Conservation (phyloP, 257 asterid species). For the Scutellaria minor region DNA sequence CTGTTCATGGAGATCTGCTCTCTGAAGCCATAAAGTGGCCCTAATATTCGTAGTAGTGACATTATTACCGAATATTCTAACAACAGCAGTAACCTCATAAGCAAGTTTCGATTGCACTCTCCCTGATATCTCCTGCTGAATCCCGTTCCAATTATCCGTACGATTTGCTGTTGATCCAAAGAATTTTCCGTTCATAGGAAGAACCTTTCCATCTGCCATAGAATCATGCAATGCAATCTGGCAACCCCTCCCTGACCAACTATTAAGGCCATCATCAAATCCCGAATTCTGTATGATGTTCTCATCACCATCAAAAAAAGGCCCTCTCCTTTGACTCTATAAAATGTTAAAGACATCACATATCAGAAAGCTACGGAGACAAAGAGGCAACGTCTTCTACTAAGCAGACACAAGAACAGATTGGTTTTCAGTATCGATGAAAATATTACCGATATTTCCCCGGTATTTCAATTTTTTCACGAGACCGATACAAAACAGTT, state of each 20-base stretch:
- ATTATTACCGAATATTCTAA: slow-evolving; percentile 63
- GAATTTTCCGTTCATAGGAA: slow-evolving; percentile 63
- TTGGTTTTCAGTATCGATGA: not conserved
- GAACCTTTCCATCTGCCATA: slow-evolving; percentile 66
- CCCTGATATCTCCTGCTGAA: slow-evolving; percentile 83
- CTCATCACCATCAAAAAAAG: slow-evolving; percentile 50
- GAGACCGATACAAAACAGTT: too few relatives aligned
- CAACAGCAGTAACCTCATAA: slow-evolving; percentile 67
- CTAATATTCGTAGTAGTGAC: slow-evolving; percentile 54
- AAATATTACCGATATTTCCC: too few relatives aligned
- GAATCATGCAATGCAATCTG: slow-evolving; percentile 62
- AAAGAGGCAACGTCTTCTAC: not conserved
- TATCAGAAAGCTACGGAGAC: not conserved
- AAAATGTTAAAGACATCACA: slow-evolving; percentile 29
- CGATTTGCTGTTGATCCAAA: slow-evolving; percentile 75
- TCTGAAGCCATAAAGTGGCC: slow-evolving; percentile 68
- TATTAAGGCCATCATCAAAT: slow-evolving; percentile 69
- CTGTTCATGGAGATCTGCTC: slow-evolving; percentile 67
- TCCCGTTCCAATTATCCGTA: slow-evolving; percentile 78
- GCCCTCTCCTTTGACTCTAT: slow-evolving; percentile 41
- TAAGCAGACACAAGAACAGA: not conserved
- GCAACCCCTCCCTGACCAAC: slow-evolving; percentile 94
- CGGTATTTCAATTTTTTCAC: too few relatives aligned
- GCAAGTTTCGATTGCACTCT: slow-evolving; percentile 70
- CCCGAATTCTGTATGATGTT: slow-evolving; percentile 64